phyloP scores from a whole-genome alignment of 2,329 filamentous ascomycete genomes.

The Cladosporium sp. region DNA sequence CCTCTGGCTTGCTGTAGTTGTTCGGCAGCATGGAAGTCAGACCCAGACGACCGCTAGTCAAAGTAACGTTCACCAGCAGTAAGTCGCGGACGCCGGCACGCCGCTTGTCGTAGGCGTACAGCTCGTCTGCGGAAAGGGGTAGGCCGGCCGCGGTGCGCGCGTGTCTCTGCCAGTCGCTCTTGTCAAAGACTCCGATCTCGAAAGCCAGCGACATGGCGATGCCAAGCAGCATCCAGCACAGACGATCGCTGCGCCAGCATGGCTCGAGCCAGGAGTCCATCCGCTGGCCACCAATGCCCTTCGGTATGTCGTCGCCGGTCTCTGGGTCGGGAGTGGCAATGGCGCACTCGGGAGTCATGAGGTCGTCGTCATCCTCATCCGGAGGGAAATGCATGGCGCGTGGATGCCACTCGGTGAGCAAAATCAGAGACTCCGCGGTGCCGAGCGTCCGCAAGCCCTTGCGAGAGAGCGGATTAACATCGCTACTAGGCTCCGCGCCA shows the following conservation, averaged over 20 bases:
- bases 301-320: slow-evolving; percentile 46
- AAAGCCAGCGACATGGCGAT: slow-evolving; percentile 85
- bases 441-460: slow-evolving; percentile 79
- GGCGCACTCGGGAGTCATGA: slow-evolving; percentile 63
- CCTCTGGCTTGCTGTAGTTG: slow-evolving; percentile 32
- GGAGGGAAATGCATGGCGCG: slow-evolving; percentile 87
- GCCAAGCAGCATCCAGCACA: slow-evolving; percentile 97
- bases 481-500: slow-evolving; percentile 60
- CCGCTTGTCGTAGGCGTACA: slow-evolving; percentile 69
- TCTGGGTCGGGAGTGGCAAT: slow-evolving; percentile 55
- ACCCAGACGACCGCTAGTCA: slow-evolving; percentile 85
- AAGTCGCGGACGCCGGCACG: slow-evolving; percentile 77
- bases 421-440: slow-evolving; percentile 88
- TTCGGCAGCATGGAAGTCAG: slow-evolving; percentile 87
- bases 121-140: slow-evolving; percentile 45
- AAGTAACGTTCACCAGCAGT: slow-evolving; percentile 83
- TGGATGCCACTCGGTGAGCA: slow-evolving; percentile 96
- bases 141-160: slow-evolving; percentile 46
- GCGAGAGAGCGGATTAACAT: slow-evolving; percentile 51
- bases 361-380: slow-evolving; percentile 58
- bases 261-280: slow-evolving; percentile 97
- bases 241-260: slow-evolving; percentile 81
- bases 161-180: slow-evolving; percentile 54
- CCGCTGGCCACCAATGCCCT: slow-evolving; percentile 69
- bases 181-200: slow-evolving; percentile 91